Evolutionary conservation across 129 eudicot genomes (phyloP), one percentile per base, ranked within the genome.

Genomic region (Lactuca saligna): DNA sequence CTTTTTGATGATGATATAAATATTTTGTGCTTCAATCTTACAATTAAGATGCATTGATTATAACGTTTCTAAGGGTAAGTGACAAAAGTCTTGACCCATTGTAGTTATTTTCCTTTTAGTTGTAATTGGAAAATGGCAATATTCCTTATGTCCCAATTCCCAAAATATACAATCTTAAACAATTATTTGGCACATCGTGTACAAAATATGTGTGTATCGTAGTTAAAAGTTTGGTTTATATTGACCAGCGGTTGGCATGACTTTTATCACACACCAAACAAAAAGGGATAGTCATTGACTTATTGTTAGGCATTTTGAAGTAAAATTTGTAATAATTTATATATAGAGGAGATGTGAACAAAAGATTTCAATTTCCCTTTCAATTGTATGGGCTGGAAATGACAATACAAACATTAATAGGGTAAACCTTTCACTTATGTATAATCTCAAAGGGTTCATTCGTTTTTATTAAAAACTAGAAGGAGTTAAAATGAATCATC

Each of bases 401-500:
- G 66, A 61, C n/a, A 38, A 61, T 61, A 14, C 32, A 14, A 38
- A 61, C 17, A 38, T 12, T 61, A 8, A 25, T 2, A 48, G 44
- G 61, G 41, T 25, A 29, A 12, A 25, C 1, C 41, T 38, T 50
- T 38, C 42, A 37, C 49, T 61, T 35, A 14, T 20, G 29, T 9
- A 3, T 11, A 1, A 54, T 29, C 34, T 54, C 17, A 34, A 66
- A 17, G 79, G 66, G 6, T 20, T 34, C 7, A 16, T 54, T 37
- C 2, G 35, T 44, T 55, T 73, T 5, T 15, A 2, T 12, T 41
- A 0, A 8, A 60, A 54, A 33, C 13, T 1, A 48, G 25, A 61
- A 71, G 69, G 76, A 53, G 54, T 13, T 37, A 35, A 61, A 50
- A 8, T 12, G 69, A 72, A 59, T 49, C 29, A 48, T 34, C 37